Percentiles rank a stretch among this genome's conserved stretches.
Conservation (phyloP, 139 green algal species). For the Chlorella sp. region DNA sequence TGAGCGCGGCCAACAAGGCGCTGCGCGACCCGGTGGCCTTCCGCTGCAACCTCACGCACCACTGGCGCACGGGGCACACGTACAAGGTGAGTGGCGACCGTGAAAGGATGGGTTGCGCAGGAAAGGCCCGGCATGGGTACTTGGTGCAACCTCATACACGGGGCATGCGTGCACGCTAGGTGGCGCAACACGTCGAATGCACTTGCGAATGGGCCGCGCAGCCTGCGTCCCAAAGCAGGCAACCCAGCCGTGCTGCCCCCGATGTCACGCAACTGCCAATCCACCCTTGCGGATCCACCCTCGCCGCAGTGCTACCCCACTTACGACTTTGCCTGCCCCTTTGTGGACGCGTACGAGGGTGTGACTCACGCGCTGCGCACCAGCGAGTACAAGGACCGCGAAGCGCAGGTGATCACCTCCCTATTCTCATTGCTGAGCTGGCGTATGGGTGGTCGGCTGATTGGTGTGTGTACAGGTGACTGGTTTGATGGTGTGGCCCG, state of each 20-base stretch:
- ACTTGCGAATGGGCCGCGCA: too few species aligned
- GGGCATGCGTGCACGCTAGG: not conserved
- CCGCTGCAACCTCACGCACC: slow-evolving; percentile 91
- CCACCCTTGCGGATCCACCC: not conserved
- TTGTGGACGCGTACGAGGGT: slow-evolving; percentile 93
- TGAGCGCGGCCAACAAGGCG: slow-evolving; percentile 74
- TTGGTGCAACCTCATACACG: too few species aligned
- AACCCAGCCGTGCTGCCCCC: not conserved
- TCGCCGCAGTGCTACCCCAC: slow-evolving; percentile 92
- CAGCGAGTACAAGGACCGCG: slow-evolving; percentile 93
- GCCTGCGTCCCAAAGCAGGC: too few species aligned
- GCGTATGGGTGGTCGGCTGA: too few species aligned
- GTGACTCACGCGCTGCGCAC: slow-evolving; percentile 97
- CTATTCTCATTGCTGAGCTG: too few species aligned
- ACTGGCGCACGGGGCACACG: slow-evolving; percentile 91
- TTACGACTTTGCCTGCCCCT: slow-evolving; percentile 99
- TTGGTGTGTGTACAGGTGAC: too few species aligned
- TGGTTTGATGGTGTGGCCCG: too few species aligned
- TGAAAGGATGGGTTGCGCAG: too few species aligned
- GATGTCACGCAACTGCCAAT: too few species aligned
- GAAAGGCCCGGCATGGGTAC: too few species aligned
- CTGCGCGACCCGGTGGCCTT: slow-evolving; percentile 96
- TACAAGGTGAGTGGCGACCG: slow-evolving; percentile 75
- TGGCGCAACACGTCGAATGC: not conserved
- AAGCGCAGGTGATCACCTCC: slow-evolving; percentile 47